Evolutionary conservation across 163 green algal genomes (phyloP), one percentile per base, ranked within the genome.

Genomic region (Scenedesmus sp.): DNA sequence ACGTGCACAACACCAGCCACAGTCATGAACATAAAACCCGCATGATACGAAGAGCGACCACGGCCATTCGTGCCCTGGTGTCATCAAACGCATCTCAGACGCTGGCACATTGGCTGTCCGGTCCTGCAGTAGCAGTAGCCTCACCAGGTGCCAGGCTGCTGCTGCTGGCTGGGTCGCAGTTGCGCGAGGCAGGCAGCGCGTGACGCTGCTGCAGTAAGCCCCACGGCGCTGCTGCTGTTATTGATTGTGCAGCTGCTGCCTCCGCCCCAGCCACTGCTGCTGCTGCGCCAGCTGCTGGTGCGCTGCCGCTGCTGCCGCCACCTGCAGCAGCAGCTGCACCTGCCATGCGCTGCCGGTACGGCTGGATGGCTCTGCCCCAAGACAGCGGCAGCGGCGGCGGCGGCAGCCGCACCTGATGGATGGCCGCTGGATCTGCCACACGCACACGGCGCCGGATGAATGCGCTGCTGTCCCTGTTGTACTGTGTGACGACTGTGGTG

Each of bases 341-440:
- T 52, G 66, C 66, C 66, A 79, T 79, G 70, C 23, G n/a, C 56
- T 89, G 76, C 34, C 64, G 23, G 52, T 77, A 98, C 7, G 97
- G 96, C 88, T 88, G 67, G 18, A 99, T 95, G 0, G 94, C 96
- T 70, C 96, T 94, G 18, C 97, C 97, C 97, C 97, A 99, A 0
- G 97, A 97, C 57, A 97, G 87, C 0, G 97, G 97, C 20, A 99
- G 94, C 0, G 97, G 96, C 15, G 94, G 82, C 20, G 90, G 87
- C 26, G 97, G 97, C 74, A 98, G 73, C 12, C 95, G 92, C 60
- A 98, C 73, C 79, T 96, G 94, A 56, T 94, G 59, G 10, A 97
- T 86, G 0, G 94, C 96, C 16, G 95, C 93, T 0, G 89, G 87
- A 56, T 95, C 95, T 0, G 34, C 56, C 1, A 92, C 92, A 3